Conservation (phyloP, 1,139 yeast genomes). For the Candida labiduridarum region DNA sequence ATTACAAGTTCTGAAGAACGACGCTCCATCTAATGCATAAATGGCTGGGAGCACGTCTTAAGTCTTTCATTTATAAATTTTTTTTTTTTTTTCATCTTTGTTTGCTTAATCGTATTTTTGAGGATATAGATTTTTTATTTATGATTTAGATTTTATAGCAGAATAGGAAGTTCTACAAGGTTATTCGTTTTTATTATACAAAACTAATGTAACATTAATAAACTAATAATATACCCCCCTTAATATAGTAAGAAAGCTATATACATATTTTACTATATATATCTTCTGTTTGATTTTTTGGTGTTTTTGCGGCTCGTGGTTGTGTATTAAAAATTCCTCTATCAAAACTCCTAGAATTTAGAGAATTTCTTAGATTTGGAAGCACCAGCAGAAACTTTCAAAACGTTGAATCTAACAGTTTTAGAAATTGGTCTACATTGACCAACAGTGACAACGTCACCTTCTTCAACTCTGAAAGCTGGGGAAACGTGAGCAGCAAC, state of each 20-base stretch:
- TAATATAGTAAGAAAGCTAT: conserved; percentile 4
- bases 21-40: conserved; percentile 55
- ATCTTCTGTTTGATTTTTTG: background rate
- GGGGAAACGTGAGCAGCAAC: conserved; percentile 99
- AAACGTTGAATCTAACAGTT: conserved; percentile 99
- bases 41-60: background rate
- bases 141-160: background rate
- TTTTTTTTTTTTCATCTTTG: background rate
- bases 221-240: conserved; percentile 3
- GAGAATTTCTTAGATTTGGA: conserved; percentile 93
- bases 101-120: background rate
- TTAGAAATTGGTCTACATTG: conserved; percentile 99
- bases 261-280: conserved; percentile 12
- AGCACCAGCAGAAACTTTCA: conserved; percentile 89
- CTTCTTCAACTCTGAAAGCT: conserved; percentile 99
- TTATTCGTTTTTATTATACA: background rate
- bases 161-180: background rate
- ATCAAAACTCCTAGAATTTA: conserved; percentile 69
- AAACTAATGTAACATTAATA: conserved; percentile 7
- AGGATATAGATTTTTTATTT: background rate
- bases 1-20: conserved; percentile 53
- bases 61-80: background rate
- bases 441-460: conserved; percentile 99
- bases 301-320: background rate
- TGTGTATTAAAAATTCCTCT: conserved; percentile 6